These are phyloP conservation scores for Rhodomyrtus psidioides DNA, from an alignment of 441 rosid genomes.

Conservation along the genomic window DNA sequence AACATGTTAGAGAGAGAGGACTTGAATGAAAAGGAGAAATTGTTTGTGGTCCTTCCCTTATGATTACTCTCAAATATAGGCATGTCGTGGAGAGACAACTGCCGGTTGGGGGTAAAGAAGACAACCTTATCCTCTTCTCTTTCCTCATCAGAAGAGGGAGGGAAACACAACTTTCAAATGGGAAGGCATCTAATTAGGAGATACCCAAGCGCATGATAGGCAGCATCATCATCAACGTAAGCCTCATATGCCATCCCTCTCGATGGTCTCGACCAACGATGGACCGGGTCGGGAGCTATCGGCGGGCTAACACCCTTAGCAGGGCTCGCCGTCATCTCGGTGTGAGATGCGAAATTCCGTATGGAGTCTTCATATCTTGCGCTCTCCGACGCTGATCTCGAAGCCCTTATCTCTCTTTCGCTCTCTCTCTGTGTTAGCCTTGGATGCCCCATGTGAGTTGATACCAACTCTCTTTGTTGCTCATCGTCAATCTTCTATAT, in stretches of 20 bases:
- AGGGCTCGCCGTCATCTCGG: rapidly evolving
- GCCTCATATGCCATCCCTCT: neutral
- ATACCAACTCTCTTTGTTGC: neutral
- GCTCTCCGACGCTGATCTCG: conserved; percentile 18
- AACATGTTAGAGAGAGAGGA: neutral
- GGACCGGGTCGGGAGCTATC: rapidly evolving
- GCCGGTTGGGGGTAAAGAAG: neutral
- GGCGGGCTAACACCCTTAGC: rapidly evolving
- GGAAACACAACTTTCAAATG: neutral
- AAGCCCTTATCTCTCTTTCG: neutral
- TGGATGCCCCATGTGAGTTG: neutral
- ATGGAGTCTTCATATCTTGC: neutral
- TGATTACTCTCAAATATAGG: neutral
- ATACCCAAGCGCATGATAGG: neutral
- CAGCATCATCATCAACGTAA: neutral
- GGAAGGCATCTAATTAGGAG: neutral
- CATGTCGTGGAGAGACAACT: neutral
- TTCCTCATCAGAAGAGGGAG: neutral
- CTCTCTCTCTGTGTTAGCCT: neutral
- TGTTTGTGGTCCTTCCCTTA: neutral
- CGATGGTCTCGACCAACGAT: neutral
- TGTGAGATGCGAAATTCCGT: neutral
- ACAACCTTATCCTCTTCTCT: neutral
- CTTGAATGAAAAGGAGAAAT: neutral
- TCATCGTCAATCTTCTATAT: neutral